Base-by-base conservation (phyloP, 2,329 filamentous ascomycete genomes). In the Orbilia javanica region DNA sequence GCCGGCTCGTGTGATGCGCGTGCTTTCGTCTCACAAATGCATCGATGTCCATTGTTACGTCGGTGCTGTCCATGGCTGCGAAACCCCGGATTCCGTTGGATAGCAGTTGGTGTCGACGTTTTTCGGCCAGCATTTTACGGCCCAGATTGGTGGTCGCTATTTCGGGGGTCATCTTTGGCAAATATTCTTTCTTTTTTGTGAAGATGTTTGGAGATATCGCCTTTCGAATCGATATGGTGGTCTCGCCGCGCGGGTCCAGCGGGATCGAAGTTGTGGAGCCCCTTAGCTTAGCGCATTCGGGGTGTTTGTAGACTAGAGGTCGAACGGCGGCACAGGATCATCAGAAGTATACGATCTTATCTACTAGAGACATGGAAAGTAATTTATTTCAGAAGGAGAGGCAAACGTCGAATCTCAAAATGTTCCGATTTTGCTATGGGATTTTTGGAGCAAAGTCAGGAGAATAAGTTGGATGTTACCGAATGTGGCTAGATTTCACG, bases 111-210 rank as follows among this genome's bases (percentile, higher is more conserved):
- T 78, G 74, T 8, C 74, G 60, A 53, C 74, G 67, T 46, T 68
- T 78, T 46, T 78, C 74, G 29, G 53, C 74, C 34, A 78, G 62
- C 74, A 78, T 78, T 25, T 50, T 72, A 44, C 74, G 74, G 27
- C 74, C 74, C 8, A 78, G 52, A 20, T 78, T 36, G 2, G 67
- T 68, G 11, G 67, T 67, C 18, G 52, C 74, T 25, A 57, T 67
- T 68, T 71, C 66, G 29, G 46, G 31, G 7, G 48, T 53, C 73
- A 77, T 77, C 11, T 34, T 70, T 36, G 5, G 5, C 11, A 5
- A 3, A 15, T 6, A n/a, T 15, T 2, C 8, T 13, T 18, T 18
- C 13, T n/a, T 4, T 2, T 44, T n/a, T 4, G n/a, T 10, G n/a
- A n/a, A 44, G 15, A 44, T 44, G n/a, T 20, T 44, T 44, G 5